Evolutionary conservation across 2,329 filamentous ascomycete species (phyloP), one percentile per base, ranked within the genome.

Genomic region (Hymenoscyphus fraxineus): DNA sequence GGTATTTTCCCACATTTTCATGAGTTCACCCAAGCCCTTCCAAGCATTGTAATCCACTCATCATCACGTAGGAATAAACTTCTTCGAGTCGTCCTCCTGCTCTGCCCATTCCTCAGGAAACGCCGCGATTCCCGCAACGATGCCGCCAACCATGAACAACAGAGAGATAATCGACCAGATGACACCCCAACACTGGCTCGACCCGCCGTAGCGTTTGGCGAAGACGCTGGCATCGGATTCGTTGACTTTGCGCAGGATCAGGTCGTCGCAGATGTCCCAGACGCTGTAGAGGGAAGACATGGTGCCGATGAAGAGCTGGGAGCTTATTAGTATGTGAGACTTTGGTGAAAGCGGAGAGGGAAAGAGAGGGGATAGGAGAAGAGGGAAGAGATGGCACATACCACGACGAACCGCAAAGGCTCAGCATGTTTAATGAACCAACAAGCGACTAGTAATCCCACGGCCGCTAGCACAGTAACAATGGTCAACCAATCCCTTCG

Each of bases 201-300:
- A 92, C 41, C 90, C 90, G 12, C 90, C 90, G 70, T 93, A 93
- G 27, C 86, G 82, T 77, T 91, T 82, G 7, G 90, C 90, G 71
- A 93, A 93, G 38, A 92, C 88, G 69, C 88, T 91, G 6, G 90
- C 90, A 73, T 94, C 90, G 4, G 89, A 92, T 27, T 83, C 86
- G 76, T 93, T 93, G 60, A 93, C 89, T 77, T 93, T 93, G 65
- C 90, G 84, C 4, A 93, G 79, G 69, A 94, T 92, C 39, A 93
- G 80, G 70, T 94, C 90, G 73, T 94, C 90, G 76, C 89, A 93
- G 70, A 93, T 93, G 79, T 93, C 90, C 90, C 90, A 93, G 5
- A 91, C 89, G 68, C 88, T 91, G 76, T 93, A 93, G 0, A 93
- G 82, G 1, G 86, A 88, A 6, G 86, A 90, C 90, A 93, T 93